A percentile compares a stretch with the other conserved stretches of the same genome.
These are phyloP conservation scores for Malassezia globosa DNA, from an alignment of 1,284 basidiomycete species.

Conservation along the genomic window DNA sequence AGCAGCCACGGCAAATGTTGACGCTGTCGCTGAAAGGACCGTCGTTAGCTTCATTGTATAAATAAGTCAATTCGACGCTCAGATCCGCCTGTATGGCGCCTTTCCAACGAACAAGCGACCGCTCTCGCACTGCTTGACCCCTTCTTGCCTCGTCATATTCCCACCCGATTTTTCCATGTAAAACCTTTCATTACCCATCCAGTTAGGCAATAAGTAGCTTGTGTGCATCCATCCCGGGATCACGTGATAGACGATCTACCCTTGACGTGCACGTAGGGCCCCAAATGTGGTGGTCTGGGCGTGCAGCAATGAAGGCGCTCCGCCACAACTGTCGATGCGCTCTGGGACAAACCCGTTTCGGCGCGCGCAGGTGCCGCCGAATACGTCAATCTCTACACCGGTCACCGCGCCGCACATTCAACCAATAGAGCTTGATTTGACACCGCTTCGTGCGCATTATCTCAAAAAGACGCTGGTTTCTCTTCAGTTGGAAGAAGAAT, in stretches of 20 bases:
- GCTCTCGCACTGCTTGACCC: no score
- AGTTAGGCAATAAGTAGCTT: no score
- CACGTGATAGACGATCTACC: conserved; percentile 16
- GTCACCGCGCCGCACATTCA: not conserved
- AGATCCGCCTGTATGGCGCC: no score
- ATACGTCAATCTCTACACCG: conserved; percentile 10
- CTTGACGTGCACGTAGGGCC: not conserved
- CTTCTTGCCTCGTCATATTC: no score
- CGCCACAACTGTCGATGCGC: not conserved
- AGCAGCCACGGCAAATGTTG: conserved; percentile 25
- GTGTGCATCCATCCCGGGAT: conserved; percentile 9
- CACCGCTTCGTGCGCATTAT: conserved; percentile 80
- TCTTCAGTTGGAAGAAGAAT: conserved; percentile 59
- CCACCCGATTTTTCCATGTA: no score
- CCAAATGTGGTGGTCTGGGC: no score
- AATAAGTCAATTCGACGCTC: not conserved
- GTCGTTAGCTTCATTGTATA: conserved; percentile 13
- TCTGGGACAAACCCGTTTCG: conserved; percentile 10
- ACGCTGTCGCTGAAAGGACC: conserved; percentile 8
- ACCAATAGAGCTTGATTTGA: no score
- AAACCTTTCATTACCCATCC: no score
- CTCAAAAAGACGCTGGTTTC: conserved; percentile 87
- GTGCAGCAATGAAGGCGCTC: no score
- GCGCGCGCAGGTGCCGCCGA: conserved; percentile 1
- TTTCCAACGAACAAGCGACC: no score